Conservation (phyloP, 257 asterid species). For the Mentha longifolia region DNA sequence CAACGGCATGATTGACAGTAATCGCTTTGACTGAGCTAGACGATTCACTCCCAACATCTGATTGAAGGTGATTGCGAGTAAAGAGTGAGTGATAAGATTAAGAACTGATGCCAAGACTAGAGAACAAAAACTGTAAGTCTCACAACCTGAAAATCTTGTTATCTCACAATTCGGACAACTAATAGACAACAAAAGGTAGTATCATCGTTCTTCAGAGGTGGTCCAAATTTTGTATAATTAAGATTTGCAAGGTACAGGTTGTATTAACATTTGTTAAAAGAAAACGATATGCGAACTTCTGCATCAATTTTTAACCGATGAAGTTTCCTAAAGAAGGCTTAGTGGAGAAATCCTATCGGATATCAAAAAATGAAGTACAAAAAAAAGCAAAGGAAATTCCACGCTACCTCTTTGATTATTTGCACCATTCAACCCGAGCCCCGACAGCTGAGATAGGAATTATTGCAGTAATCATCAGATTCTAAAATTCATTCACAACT, state of each 20-base stretch:
- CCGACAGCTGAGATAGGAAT: constrained; percentile 43
- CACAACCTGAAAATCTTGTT: background rate
- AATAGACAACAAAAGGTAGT: constrained; percentile 3
- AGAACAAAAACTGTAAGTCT: background rate
- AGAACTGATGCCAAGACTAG: background rate
- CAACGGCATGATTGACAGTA: constrained; percentile 34
- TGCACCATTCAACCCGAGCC: constrained; percentile 37
- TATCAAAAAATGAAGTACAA: background rate
- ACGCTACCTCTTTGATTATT: constrained; percentile 33
- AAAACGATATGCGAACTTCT: background rate
- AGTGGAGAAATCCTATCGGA: constrained; percentile 1
- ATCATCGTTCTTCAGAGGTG: too few relatives aligned
- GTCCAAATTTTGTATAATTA: too few relatives aligned
- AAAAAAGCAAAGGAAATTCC: constrained; percentile 6
- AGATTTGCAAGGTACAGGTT: too few relatives aligned
- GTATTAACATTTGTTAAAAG: background rate
- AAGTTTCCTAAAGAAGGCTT: background rate
- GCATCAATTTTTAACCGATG: background rate
- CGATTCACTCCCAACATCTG: constrained; percentile 36
- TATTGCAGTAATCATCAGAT: constrained; percentile 26
- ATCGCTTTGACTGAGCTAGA: constrained; percentile 32
- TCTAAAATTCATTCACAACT: background rate
- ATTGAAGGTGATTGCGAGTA: background rate
- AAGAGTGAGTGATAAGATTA: background rate
- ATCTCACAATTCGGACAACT: background rate